Evolutionary conservation across 768 basidiomycete genomes (phyloP), one percentile per base, ranked within the genome.

Genomic region (Phaeotremella fagi): DNA sequence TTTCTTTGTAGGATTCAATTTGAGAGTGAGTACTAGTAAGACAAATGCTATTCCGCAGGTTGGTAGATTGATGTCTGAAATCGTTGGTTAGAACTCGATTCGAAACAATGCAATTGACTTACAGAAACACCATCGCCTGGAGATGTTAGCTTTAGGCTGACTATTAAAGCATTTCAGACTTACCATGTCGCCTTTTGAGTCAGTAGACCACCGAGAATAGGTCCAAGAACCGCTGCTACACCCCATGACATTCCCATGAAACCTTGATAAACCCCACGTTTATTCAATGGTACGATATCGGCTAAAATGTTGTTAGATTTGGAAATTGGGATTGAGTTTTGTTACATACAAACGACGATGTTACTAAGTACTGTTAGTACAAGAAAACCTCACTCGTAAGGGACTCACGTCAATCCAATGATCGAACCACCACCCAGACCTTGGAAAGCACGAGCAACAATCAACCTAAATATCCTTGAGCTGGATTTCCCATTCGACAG

Each of bases 261-360:
- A 16, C 55, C 88, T 35, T 82, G 82, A 60, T 84, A 90, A 59
- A 86, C 85, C 4, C 86, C 88, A 67, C 88, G 85, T 57, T 88
- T 83, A 76, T 83, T 78, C 35, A 92, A 73, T 0, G 88, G 82
- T 0, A 89, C 85, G 29, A 92, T 89, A 71, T 92, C 90, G 36
- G 60, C 62, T 63, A 26, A 7, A 35, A 11, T 25, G 15, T 16
- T n/a, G 18, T 49, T 29, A 48, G 46, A n/a, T 31, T 6, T n/a
- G 12, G 46, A 5, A 18, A 45, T n/a, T 3, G 23, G 20, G 24
- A 11, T 15, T 24, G 25, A 46, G 36, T 6, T 36, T 18, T n/a
- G 29, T 6, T 9, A 61, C 63, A 41, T 33, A 61, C 63, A 60
- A 4, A 63, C 56, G 15, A 61, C 41, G 54, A 65, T 65, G 24